Conservation (phyloP, 2,329 filamentous ascomycete genomes). For the Fusarium secorum region DNA sequence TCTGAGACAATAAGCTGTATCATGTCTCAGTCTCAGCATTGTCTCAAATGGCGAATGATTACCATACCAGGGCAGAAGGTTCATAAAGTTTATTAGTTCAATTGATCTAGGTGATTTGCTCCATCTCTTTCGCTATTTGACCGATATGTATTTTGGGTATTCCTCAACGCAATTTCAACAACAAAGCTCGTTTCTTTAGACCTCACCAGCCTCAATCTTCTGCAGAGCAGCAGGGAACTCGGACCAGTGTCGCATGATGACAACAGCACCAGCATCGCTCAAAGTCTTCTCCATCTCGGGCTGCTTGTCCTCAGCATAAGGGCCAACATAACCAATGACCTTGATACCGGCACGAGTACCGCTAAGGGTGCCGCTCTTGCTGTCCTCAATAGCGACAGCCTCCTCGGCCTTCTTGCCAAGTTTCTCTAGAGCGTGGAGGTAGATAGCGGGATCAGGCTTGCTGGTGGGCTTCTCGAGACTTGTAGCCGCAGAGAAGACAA, state of each 20-base stretch:
- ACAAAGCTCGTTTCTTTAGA: constrained; percentile 35
- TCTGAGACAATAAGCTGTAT: background rate
- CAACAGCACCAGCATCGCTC: constrained; percentile 66
- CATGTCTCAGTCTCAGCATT: background rate
- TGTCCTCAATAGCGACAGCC: constrained; percentile 86
- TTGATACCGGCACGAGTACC: constrained; percentile 78
- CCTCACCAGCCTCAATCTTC: constrained; percentile 54
- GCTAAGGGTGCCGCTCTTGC: constrained; percentile 82
- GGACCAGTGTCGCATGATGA: constrained; percentile 68
- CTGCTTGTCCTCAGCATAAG: constrained; percentile 69
- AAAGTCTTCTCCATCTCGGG: constrained; percentile 71
- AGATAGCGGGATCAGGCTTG: constrained; percentile 92
- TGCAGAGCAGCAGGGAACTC: constrained; percentile 60
- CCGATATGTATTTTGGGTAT: constrained; percentile 26
- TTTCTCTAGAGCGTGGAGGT: constrained; percentile 77
- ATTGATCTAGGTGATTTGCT: constrained; percentile 12
- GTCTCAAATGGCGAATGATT: background rate
- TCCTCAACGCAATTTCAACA: constrained; percentile 31
- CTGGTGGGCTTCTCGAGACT: constrained; percentile 81
- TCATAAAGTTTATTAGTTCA: constrained; percentile 18
- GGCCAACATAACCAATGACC: constrained; percentile 85
- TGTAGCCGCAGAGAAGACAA: constrained; percentile 83
- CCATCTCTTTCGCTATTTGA: constrained; percentile 17
- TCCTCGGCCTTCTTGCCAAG: constrained; percentile 76
- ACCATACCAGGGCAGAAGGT: background rate